Conservation (phyloP, 1,139 yeast genomes). For the Pichia sp. region DNA sequence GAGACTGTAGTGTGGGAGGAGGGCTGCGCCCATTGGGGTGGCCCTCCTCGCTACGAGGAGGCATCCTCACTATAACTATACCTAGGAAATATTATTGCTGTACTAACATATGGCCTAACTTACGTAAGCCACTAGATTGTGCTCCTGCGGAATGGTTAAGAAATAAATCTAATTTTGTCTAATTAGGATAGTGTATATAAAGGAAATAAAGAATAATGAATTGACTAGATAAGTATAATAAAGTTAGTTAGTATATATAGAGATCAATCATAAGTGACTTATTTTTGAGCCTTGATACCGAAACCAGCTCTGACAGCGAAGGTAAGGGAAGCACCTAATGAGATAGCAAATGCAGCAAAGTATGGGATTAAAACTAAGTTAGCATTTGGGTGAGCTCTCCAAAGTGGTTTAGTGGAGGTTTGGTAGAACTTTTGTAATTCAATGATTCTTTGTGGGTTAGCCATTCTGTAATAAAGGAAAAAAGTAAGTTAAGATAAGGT, state of each 20-base stretch:
- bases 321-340: conserved; percentile 67
- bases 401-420: conserved; percentile 66
- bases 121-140: no score
- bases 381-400: conserved; percentile 76
- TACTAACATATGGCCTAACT: no score
- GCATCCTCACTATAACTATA: no score
- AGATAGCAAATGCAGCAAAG: conserved; percentile 78
- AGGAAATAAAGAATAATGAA: background rate
- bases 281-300: conserved; percentile 58
- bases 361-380: conserved; percentile 84
- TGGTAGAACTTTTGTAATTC: conserved; percentile 77
- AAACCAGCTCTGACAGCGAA: conserved; percentile 78
- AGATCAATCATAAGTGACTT: conserved; percentile 2
- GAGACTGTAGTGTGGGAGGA: no score
- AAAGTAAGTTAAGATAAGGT: background rate
- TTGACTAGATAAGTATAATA: background rate
- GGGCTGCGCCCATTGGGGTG: no score
- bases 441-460: conserved; percentile 53
- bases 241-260: background rate
- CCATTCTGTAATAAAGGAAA: conserved; percentile 11
- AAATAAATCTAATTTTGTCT: no score
- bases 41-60: no score
- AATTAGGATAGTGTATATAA: no score
- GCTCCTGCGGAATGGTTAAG: no score
- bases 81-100: no score